A percentile compares a stretch with the other conserved stretches of the same genome.
Conservation (phyloP, 345 rosid genomes). For the Nephelium lappaceum region DNA sequence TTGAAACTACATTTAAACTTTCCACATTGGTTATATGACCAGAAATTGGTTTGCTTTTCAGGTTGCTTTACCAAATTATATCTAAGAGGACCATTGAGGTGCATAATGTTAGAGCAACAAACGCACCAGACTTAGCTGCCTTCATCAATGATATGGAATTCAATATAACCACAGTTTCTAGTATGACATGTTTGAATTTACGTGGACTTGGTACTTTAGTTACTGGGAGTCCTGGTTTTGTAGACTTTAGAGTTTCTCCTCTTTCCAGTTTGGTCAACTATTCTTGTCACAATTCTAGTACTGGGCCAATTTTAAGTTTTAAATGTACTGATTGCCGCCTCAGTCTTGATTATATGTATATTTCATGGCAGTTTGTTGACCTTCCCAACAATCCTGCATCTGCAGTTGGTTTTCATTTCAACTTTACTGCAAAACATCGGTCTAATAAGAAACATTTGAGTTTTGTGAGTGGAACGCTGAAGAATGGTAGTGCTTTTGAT, state of each 20-base stretch:
- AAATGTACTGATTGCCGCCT: constrained; percentile 67
- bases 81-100: constrained; percentile 82
- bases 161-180: constrained; percentile 78
- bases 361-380: constrained; percentile 93
- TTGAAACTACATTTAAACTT: no score
- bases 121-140: constrained; percentile 69
- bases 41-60: constrained; percentile 47
- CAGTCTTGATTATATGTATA: constrained; percentile 53
- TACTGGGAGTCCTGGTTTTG: constrained; percentile 69
- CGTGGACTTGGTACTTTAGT: constrained; percentile 63
- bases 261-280: constrained; percentile 56
- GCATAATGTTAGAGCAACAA: constrained; percentile 82
- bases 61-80: constrained; percentile 93
- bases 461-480: constrained; percentile 73
- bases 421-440: constrained; percentile 58
- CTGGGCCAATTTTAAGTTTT: constrained; percentile 78
- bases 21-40: constrained; percentile 12
- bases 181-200: constrained; percentile 85
- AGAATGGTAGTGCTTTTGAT: constrained; percentile 64
- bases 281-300: constrained; percentile 69
- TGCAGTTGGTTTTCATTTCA: constrained; percentile 90
- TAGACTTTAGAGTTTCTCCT: constrained; percentile 46
- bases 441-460: constrained; percentile 58
- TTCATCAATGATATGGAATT: constrained; percentile 83
- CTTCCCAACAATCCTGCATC: constrained; percentile 76